These are phyloP conservation scores for Vararia minispora DNA, from an alignment of 768 basidiomycete genomes.

Conservation along the genomic window DNA sequence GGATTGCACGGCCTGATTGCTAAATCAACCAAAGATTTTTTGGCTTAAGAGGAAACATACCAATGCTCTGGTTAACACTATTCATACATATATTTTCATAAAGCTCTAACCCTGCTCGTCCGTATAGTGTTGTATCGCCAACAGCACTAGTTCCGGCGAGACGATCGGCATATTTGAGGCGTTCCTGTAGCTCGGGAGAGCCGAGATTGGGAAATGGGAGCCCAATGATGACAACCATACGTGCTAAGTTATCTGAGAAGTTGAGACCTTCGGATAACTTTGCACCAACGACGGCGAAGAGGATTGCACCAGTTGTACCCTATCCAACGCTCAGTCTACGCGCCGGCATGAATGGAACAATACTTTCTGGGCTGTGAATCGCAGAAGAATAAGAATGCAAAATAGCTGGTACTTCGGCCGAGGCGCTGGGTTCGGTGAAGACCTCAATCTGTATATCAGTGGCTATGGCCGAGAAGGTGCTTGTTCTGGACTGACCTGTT, in stretches of 20 bases:
- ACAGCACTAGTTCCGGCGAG: conserved; percentile 24
- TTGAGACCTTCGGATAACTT: conserved; percentile 91
- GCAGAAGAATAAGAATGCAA: conserved; percentile 7
- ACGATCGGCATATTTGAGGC: conserved; percentile 78
- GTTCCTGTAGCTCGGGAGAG: conserved; percentile 85
- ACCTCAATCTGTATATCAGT: too few species aligned
- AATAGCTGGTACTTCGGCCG: conserved; percentile 7
- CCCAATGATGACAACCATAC: conserved; percentile 79
- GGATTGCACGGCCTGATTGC: conserved; percentile 74
- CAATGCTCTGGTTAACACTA: conserved; percentile 96
- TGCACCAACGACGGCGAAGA: conserved; percentile 93
- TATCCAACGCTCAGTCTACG: background rate
- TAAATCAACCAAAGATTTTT: background rate
- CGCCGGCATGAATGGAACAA: background rate
- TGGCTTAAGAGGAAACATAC: conserved; percentile 29
- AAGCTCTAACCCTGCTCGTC: conserved; percentile 52
- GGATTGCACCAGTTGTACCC: conserved; percentile 46
- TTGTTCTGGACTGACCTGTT: conserved; percentile 52
- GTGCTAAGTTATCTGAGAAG: conserved; percentile 44
- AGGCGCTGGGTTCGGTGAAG: conserved; percentile 6
- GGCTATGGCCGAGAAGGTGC: too few species aligned
- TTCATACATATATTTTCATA: conserved; percentile 91
- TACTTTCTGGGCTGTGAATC: conserved; percentile 6
- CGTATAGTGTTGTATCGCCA: conserved; percentile 26
- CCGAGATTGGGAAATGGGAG: conserved; percentile 88